Percentiles rank a stretch among this genome's conserved stretches.
These are phyloP conservation scores for Arthrobotrys pseudoclavata DNA, from an alignment of 2,329 filamentous ascomycete genomes.

Conservation along the genomic window DNA sequence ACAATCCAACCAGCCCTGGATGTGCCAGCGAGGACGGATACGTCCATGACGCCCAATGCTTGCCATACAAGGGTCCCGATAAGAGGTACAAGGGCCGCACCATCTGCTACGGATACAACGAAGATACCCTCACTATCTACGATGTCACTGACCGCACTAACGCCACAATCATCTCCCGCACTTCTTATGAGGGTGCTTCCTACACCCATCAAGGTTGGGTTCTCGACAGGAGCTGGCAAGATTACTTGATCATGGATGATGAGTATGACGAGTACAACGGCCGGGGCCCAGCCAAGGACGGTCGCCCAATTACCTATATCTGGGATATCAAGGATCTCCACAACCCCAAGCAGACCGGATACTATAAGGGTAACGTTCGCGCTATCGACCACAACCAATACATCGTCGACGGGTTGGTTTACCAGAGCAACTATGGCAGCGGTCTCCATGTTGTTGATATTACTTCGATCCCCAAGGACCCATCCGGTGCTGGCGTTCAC, in stretches of 20 bases:
- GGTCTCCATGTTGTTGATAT: slow-evolving; percentile 68
- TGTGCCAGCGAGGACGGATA: slow-evolving; percentile 73
- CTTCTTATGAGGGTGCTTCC: slow-evolving; percentile 71
- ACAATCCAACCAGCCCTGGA: slow-evolving; percentile 71
- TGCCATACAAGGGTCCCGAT: slow-evolving; percentile 65
- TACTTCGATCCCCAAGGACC: slow-evolving; percentile 66
- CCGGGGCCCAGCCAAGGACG: slow-evolving; percentile 64
- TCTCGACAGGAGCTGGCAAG: slow-evolving; percentile 68
- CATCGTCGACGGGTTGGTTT: slow-evolving; percentile 67
- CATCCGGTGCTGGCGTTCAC: slow-evolving; percentile 66
- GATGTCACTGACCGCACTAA: slow-evolving; percentile 70
- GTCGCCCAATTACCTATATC: slow-evolving; percentile 66
- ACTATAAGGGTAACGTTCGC: slow-evolving; percentile 66
- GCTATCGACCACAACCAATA: slow-evolving; percentile 70
- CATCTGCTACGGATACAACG: slow-evolving; percentile 64
- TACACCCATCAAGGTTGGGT: slow-evolving; percentile 75
- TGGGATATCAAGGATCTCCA: slow-evolving; percentile 67
- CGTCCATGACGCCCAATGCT: slow-evolving; percentile 74
- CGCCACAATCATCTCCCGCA: slow-evolving; percentile 70
- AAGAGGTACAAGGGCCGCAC: slow-evolving; percentile 62
- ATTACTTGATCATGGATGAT: slow-evolving; percentile 67
- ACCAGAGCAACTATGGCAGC: slow-evolving; percentile 68
- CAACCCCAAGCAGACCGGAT: slow-evolving; percentile 67
- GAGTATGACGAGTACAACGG: slow-evolving; percentile 67
- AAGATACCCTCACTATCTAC: slow-evolving; percentile 65